phyloP scores from a whole-genome alignment of 2,329 filamentous ascomycete genomes.

The Rachicladosporium sp. region DNA sequence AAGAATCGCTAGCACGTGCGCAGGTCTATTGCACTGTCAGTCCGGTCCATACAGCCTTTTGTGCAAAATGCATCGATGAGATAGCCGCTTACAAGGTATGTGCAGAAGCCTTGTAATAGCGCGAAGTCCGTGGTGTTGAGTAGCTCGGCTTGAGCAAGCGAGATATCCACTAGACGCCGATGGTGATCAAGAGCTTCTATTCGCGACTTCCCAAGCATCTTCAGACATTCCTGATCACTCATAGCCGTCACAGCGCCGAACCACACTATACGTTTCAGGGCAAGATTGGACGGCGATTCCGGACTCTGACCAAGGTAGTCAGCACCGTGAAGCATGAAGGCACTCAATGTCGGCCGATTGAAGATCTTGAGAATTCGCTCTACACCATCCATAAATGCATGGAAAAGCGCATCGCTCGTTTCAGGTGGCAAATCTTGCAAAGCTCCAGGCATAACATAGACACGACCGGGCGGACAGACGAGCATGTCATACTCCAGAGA shows the following conservation, averaged over 20 bases:
- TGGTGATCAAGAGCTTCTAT: constrained; percentile 14
- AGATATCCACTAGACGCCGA: constrained; percentile 16
- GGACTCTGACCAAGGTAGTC: constrained; percentile 16
- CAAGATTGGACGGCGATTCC: constrained; percentile 13
- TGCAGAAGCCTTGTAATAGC: constrained; percentile 19
- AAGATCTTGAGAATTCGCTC: constrained; percentile 19
- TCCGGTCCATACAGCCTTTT: constrained; percentile 1
- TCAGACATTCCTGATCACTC: constrained; percentile 18
- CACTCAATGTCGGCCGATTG: constrained; percentile 16
- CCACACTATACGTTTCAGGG: constrained; percentile 19
- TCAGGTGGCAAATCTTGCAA: constrained; percentile 13
- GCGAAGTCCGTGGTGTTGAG: constrained; percentile 20
- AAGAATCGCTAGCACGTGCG: constrained; percentile 14
- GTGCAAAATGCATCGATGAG: neutral
- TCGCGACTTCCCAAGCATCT: constrained; percentile 10
- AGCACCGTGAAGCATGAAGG: constrained; percentile 12
- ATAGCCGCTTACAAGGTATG: constrained; percentile 14
- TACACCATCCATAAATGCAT: constrained; percentile 16
- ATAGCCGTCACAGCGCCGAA: constrained; percentile 21
- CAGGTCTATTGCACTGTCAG: constrained; percentile 8
- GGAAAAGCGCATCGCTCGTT: constrained; percentile 10
- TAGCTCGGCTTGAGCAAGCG: constrained; percentile 20
- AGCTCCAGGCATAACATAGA: constrained; percentile 23
- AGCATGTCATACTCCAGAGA: constrained; percentile 16
- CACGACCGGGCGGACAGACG: constrained; percentile 17